phyloP scores from a whole-genome alignment of 2,329 filamentous ascomycete genomes.

The Colletotrichum lupini region DNA sequence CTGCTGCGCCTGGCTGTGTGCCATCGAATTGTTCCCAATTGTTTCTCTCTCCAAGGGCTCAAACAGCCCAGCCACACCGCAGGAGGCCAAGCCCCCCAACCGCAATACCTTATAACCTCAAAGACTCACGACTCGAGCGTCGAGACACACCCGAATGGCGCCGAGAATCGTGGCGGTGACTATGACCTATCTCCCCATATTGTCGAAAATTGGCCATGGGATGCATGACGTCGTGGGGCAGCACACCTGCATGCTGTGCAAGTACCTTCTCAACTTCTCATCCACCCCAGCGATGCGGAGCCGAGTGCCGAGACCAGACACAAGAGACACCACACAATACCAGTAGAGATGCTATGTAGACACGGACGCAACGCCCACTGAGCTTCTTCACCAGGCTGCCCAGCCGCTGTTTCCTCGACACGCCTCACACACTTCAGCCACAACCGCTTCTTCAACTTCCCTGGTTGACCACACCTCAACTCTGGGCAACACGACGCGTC shows the following conservation, averaged over 20 bases:
- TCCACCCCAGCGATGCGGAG: not conserved
- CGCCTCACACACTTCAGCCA: slow-evolving; percentile 17
- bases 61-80: slow-evolving; percentile 1
- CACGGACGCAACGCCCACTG: slow-evolving; percentile 17
- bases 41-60: not conserved
- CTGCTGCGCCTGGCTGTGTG: slow-evolving; percentile 3
- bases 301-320: slow-evolving; percentile 31
- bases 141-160: slow-evolving; percentile 10
- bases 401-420: slow-evolving; percentile 3
- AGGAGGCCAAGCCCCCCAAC: slow-evolving; percentile 4
- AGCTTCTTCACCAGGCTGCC: not conserved
- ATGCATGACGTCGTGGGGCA: slow-evolving; percentile 30
- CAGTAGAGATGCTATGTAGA: not conserved
- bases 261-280: not conserved
- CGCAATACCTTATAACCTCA: not conserved
- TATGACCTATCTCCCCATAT: not conserved
- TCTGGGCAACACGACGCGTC: not conserved
- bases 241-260: not conserved
- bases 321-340: slow-evolving; percentile 3
- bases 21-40: not conserved
- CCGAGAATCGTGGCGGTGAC: slow-evolving; percentile 20
- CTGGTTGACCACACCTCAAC: not conserved
- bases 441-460: not conserved
- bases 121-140: not conserved
- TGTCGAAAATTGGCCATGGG: slow-evolving; percentile 14